A percentile compares a stretch with the other conserved stretches of the same genome.
Conservation (phyloP, 805 yeast genomes). For the Kodamaea hsintzibuensis region DNA sequence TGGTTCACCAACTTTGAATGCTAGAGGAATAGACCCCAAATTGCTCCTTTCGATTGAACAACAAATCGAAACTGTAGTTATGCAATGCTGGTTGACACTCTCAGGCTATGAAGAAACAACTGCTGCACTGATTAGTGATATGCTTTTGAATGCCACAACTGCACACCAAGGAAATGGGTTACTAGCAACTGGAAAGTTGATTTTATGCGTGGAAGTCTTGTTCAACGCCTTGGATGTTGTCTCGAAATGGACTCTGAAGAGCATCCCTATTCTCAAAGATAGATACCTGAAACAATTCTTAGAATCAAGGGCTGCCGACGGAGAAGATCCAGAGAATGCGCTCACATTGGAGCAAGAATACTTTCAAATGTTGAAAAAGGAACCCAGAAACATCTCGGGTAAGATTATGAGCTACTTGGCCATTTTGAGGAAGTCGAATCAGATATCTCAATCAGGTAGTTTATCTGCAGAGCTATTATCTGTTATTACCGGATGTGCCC, state of each 20-base stretch:
- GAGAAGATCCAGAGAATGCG: constrained; percentile 15
- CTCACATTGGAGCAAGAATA: constrained; percentile 22
- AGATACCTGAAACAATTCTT: constrained; percentile 6
- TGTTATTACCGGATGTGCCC: constrained; percentile 88
- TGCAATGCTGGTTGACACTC: constrained; percentile 81
- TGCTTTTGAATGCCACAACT: constrained; percentile 81
- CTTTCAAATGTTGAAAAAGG: constrained; percentile 46
- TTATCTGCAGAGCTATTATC: constrained; percentile 70
- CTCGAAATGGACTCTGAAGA: constrained; percentile 6
- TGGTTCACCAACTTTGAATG: background rate
- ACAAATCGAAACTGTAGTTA: constrained; percentile 56
- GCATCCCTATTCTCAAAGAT: constrained; percentile 9
- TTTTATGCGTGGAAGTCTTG: constrained; percentile 70
- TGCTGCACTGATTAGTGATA: constrained; percentile 86
- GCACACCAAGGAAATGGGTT: constrained; percentile 71
- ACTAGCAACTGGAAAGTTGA: constrained; percentile 66
- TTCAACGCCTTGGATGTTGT: constrained; percentile 68
- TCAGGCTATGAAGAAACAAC: constrained; percentile 89
- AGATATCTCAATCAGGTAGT: constrained; percentile 38
- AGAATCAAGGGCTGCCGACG: constrained; percentile 12
- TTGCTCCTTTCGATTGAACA: constrained; percentile 60
- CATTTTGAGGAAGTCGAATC: constrained; percentile 63
- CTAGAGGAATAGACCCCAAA: constrained; percentile 30
- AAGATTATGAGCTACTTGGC: constrained; percentile 89
- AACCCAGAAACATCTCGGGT: constrained; percentile 86